phyloP scores from a whole-genome alignment of 2,329 filamentous ascomycete genomes.

The Trematosphaeria pertusa region DNA sequence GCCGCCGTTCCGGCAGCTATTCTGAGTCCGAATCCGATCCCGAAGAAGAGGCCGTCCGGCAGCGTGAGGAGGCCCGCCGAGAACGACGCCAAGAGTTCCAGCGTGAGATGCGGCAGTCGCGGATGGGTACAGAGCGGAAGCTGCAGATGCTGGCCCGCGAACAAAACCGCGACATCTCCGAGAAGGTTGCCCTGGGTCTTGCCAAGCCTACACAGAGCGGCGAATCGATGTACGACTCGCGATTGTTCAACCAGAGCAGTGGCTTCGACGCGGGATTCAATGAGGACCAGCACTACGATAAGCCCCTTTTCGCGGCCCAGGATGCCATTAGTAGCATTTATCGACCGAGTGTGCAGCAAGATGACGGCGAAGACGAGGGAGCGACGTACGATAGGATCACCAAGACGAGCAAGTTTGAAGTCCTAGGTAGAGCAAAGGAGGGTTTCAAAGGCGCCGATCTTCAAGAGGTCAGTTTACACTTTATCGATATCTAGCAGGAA shows the following conservation, averaged over 20 bases:
- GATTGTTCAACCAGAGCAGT: constrained; percentile 91
- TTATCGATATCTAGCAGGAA: neutral
- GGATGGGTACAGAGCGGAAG: constrained; percentile 92
- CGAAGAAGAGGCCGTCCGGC: constrained; percentile 74
- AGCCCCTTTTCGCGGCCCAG: constrained; percentile 93
- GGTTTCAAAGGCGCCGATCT: constrained; percentile 89
- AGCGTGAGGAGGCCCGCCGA: constrained; percentile 77
- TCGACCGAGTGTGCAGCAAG: constrained; percentile 73
- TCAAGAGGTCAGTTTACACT: constrained; percentile 66
- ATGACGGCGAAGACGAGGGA: constrained; percentile 79
- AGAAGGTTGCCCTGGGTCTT: constrained; percentile 92
- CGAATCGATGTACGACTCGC: constrained; percentile 96
- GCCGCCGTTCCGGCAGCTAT: constrained; percentile 50
- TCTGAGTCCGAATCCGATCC: constrained; percentile 52
- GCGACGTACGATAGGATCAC: constrained; percentile 87
- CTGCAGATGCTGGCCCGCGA: constrained; percentile 93
- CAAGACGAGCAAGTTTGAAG: constrained; percentile 85
- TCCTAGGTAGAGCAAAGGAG: constrained; percentile 79
- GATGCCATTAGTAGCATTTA: constrained; percentile 96
- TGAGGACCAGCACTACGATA: constrained; percentile 97
- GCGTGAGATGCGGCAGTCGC: constrained; percentile 87
- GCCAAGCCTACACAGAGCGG: constrained; percentile 92
- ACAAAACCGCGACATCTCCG: constrained; percentile 94
- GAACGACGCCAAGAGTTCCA: constrained; percentile 85
- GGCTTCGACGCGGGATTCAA: constrained; percentile 94